Evolutionary conservation across 1,284 basidiomycete genomes (phyloP), one percentile per base, ranked within the genome.

Genomic region (Puccinia sorghi): DNA sequence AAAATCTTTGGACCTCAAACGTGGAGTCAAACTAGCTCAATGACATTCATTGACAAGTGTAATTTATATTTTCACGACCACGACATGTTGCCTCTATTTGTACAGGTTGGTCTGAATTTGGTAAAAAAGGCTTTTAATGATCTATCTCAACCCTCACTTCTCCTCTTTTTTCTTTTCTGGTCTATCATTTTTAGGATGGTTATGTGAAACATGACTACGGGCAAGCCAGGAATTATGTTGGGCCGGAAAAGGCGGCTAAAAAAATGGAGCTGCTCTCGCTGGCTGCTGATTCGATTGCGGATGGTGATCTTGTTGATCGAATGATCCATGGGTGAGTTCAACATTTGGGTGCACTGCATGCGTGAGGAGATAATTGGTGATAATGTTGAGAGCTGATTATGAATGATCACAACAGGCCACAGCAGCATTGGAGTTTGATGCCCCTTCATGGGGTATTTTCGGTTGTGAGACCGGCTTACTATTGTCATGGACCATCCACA

Each of bases 61-160:
- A 95, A 98, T 81, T 86, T 93, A 80, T 99, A 98, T 85, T 99
- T 98, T 86, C 94, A 97, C 80, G 97, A 99, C 84, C 92, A 93
- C 83, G 89, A 90, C 0, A 93, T 98, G 82, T 89, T 99, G 69
- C 96, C 96, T 0, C 86, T 99, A 41, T 98, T 99, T 86, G 92
- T 98, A 71, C 93, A 95, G 87, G 93, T 93, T 79, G 12, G 78
- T 27, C 22, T 67, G 37, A 39, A 17, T n/a, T 15, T 50, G 25
- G 39, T 12, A 9, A 9, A 41, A 54, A 61, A 73, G 72, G 74
- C 80, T 25, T 48, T 2, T 59, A n/a, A 41, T 66, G 9, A 3
- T 50, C 66, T 11, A 43, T 37, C 59, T 25, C 25, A 8, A 37
- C 46, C 17, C 32, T 6, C 57, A 63, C 12, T 43, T 39, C 7